Percentiles rank a stretch among this genome's conserved stretches.
Evolutionary conservation across 225 moss, liverwort and hornwort species (phyloP).

Genomic region (Climacium dendroides): DNA sequence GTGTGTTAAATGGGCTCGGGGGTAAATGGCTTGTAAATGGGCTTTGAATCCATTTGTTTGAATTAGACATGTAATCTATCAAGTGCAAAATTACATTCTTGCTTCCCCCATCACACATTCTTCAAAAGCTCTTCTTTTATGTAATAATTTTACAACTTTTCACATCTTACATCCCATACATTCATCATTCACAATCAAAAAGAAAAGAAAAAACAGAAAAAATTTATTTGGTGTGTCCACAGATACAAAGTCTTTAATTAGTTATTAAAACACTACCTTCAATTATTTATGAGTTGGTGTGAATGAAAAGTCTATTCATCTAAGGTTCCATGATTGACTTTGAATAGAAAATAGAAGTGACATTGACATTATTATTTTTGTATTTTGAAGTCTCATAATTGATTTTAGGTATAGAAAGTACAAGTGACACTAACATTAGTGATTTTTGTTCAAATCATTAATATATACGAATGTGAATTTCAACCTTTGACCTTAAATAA

Average conservation of each 20-base stretch:
- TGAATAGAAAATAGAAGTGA: no score
- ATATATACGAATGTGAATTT: background rate
- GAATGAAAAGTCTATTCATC: no score
- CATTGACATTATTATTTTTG: no score
- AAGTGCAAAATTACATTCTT: background rate
- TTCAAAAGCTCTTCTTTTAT: background rate
- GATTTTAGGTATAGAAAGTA: rapidly evolving
- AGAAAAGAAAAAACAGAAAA: background rate
- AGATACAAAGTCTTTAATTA: no score
- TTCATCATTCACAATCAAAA: background rate
- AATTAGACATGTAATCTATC: background rate
- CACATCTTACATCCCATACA: background rate
- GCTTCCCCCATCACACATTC: background rate
- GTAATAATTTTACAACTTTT: rapidly evolving
- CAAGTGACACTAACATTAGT: background rate
- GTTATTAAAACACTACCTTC: no score
- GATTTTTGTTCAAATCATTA: background rate
- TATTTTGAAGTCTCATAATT: background rate
- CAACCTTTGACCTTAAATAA: background rate
- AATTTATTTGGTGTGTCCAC: no score
- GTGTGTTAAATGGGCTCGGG: background rate
- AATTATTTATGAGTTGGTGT: no score
- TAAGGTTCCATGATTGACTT: no score
- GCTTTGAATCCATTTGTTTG: background rate
- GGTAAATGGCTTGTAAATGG: no score